Evolutionary conservation across 352 stramenopile genomes (phyloP).

Genomic region (Phytophthora foliorum): DNA sequence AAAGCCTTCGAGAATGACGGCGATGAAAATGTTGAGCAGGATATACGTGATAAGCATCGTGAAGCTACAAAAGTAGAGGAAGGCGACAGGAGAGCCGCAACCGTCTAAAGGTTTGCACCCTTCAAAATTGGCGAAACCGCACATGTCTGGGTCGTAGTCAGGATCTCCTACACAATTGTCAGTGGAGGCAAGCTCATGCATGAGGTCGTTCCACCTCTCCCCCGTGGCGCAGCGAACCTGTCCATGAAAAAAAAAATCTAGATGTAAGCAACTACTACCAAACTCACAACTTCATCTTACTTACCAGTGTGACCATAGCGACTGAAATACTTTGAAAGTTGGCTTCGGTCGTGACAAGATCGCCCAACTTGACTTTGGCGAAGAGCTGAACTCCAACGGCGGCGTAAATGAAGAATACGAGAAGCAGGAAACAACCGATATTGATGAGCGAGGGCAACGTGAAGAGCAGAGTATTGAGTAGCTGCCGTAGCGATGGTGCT

Average conservation of each 20-base stretch:
- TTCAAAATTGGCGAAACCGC: constrained; percentile 48
- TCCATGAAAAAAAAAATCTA: not conserved
- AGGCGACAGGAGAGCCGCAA: constrained; percentile 57
- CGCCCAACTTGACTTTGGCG: constrained; percentile 66
- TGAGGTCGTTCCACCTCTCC: constrained; percentile 90
- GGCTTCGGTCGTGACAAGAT: constrained; percentile 67
- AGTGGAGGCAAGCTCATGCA: constrained; percentile 72
- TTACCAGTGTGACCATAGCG: constrained; percentile 82
- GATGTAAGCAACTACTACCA: not conserved
- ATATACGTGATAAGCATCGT: constrained; percentile 87
- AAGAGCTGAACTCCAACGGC: constrained; percentile 90
- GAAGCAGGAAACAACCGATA: constrained; percentile 80
- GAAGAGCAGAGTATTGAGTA: constrained; percentile 87
- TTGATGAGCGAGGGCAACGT: constrained; percentile 82
- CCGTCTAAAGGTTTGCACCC: constrained; percentile 61
- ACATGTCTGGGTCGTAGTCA: constrained; percentile 49
- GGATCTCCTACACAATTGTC: constrained; percentile 43
- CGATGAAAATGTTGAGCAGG: constrained; percentile 91
- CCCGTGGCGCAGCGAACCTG: constrained; percentile 88
- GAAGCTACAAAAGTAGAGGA: constrained; percentile 82
- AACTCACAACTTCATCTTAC: not conserved
- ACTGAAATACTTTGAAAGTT: constrained; percentile 88
- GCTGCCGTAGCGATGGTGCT: constrained; percentile 71
- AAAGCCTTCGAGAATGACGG: constrained; percentile 88
- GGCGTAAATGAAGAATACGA: constrained; percentile 92